Conservation (phyloP, 208 protist species). For the Strigomonas oncopelti region DNA sequence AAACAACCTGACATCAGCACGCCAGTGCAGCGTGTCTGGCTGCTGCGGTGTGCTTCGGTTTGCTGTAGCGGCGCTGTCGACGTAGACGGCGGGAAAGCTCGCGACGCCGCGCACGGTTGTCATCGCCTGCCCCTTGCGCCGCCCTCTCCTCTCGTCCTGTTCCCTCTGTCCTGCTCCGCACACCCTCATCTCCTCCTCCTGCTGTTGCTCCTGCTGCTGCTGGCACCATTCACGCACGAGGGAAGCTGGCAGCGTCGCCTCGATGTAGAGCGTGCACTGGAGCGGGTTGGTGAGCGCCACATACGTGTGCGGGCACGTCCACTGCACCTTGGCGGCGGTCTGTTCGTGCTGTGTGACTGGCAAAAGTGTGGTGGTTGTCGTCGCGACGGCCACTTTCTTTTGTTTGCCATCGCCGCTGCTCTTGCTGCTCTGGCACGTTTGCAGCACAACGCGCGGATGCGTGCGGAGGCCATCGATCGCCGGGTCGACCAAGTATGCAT, state of each 20-base stretch:
- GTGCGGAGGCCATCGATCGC: neutral
- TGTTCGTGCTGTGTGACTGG: too few species aligned
- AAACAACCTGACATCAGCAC: neutral
- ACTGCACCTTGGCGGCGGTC: neutral
- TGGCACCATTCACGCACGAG: neutral
- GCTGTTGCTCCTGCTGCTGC: too few species aligned
- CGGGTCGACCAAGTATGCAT: too few species aligned
- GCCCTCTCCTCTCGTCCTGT: too few species aligned
- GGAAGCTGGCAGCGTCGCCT: neutral
- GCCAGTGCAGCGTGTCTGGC: neutral
- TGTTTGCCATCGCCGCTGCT: too few species aligned
- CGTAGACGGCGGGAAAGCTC: neutral
- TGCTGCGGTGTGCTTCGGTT: too few species aligned
- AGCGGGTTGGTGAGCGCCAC: neutral
- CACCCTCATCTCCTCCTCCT: neutral
- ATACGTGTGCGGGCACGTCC: neutral
- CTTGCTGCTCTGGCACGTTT: neutral
- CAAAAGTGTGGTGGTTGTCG: too few species aligned
- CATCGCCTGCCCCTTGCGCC: too few species aligned
- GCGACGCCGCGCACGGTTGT: neutral
- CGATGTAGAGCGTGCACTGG: neutral
- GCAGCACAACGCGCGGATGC: neutral
- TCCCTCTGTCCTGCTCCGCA: neutral
- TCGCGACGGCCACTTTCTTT: too few species aligned
- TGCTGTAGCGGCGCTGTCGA: neutral